A percentile compares a stretch with the other conserved stretches of the same genome.
Evolutionary conservation across 805 yeast species (phyloP).

Genomic region (Saccharomycopsis vini): DNA sequence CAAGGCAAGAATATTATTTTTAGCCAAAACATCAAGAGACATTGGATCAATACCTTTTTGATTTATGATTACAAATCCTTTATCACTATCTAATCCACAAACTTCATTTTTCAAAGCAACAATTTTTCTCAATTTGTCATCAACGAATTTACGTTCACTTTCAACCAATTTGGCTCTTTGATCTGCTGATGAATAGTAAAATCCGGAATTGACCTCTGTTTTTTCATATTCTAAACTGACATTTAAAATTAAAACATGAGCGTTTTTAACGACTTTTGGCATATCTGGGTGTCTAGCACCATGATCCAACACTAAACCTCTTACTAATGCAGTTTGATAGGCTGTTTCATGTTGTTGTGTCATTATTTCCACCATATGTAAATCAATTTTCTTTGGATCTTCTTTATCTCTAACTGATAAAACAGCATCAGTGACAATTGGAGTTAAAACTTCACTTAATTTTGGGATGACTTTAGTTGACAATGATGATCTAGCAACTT

Average conservation of each 20-base stretch:
- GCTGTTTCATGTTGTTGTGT: slow-evolving; percentile 92
- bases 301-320: slow-evolving; percentile 91
- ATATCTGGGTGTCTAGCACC: slow-evolving; percentile 99
- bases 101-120: slow-evolving; percentile 90
- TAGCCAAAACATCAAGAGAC: slow-evolving; percentile 90
- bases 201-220: slow-evolving; percentile 94
- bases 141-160: slow-evolving; percentile 88
- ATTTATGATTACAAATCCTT: slow-evolving; percentile 88
- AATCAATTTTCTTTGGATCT: slow-evolving; percentile 46
- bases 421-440: slow-evolving; percentile 95
- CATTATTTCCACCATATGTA: slow-evolving; percentile 98
- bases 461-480: slow-evolving; percentile 78
- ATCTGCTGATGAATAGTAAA: slow-evolving; percentile 89
- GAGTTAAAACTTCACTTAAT: slow-evolving; percentile 72
- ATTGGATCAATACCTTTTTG: slow-evolving; percentile 99
- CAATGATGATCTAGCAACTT: slow-evolving; percentile 85
- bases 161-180: slow-evolving; percentile 93
- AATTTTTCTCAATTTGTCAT: slow-evolving; percentile 83
- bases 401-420: slow-evolving; percentile 54
- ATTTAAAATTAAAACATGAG: slow-evolving; percentile 76
- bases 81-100: slow-evolving; percentile 61
- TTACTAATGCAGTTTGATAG: slow-evolving; percentile 71
- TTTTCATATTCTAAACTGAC: slow-evolving; percentile 95
- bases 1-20: slow-evolving; percentile 84
- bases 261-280: slow-evolving; percentile 84